These are phyloP conservation scores for Microdochium trichocladiopsis DNA, from an alignment of 2,329 filamentous ascomycete species.

Conservation along the genomic window DNA sequence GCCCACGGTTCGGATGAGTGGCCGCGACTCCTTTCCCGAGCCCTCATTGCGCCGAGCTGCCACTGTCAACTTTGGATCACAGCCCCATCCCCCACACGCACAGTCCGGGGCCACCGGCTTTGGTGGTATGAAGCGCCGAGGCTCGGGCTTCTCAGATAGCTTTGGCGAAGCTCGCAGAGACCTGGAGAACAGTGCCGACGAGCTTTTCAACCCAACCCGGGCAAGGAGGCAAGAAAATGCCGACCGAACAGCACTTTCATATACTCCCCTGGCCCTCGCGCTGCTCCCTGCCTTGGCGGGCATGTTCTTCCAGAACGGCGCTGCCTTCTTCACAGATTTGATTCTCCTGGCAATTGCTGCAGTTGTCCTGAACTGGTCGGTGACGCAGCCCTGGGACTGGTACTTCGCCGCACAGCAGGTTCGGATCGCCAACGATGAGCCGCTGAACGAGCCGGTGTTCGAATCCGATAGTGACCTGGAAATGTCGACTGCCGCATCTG, in stretches of 20 bases:
- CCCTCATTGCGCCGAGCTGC: not conserved
- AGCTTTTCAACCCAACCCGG: slow-evolving; percentile 51
- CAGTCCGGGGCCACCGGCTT: slow-evolving; percentile 5
- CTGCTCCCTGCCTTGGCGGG: slow-evolving; percentile 82
- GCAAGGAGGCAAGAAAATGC: slow-evolving; percentile 12
- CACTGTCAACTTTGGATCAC: not conserved
- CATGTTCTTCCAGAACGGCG: slow-evolving; percentile 77
- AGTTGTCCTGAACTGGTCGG: slow-evolving; percentile 87
- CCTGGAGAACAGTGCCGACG: slow-evolving; percentile 60
- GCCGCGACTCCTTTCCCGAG: not conserved
- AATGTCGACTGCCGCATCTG: slow-evolving; percentile 7
- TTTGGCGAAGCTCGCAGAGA: slow-evolving; percentile 59
- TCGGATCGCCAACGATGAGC: slow-evolving; percentile 41
- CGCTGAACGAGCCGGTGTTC: slow-evolving; percentile 28
- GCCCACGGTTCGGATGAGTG: not conserved
- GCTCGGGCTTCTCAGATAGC: slow-evolving; percentile 74
- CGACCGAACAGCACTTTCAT: slow-evolving; percentile 21
- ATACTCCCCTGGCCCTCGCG: slow-evolving; percentile 74
- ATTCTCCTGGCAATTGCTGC: slow-evolving; percentile 73
- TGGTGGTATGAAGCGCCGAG: slow-evolving; percentile 48
- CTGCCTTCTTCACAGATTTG: slow-evolving; percentile 75
- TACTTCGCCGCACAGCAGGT: slow-evolving; percentile 64
- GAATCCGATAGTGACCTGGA: slow-evolving; percentile 39
- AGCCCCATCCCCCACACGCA: not conserved
- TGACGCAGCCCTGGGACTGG: slow-evolving; percentile 84